Conservation (phyloP, 768 basidiomycete species). For the Phlegmacium glaucopus region DNA sequence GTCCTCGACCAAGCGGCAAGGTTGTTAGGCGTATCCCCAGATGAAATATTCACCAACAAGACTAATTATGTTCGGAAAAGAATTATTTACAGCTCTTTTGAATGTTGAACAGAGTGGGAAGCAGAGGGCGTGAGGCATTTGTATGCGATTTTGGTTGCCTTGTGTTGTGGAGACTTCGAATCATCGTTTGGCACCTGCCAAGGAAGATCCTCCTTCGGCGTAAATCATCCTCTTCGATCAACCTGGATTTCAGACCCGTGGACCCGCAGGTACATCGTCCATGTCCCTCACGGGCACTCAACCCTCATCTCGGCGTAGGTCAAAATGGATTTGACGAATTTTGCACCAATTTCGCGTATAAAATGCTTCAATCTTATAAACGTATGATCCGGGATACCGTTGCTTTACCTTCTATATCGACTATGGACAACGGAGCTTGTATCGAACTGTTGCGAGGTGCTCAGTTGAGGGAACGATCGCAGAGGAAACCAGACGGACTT, state of each 20-base stretch:
- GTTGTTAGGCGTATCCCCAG: slow-evolving; percentile 71
- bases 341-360: slow-evolving; percentile 82
- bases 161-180: slow-evolving; percentile 84
- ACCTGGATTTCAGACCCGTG: slow-evolving; percentile 79
- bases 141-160: slow-evolving; percentile 88
- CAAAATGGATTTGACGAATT: slow-evolving; percentile 87
- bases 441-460: slow-evolving; percentile 81
- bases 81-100: slow-evolving; percentile 79
- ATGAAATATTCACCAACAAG: slow-evolving; percentile 82
- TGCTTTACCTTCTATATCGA: slow-evolving; percentile 59
- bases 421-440: slow-evolving; percentile 81
- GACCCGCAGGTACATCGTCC: slow-evolving; percentile 57
- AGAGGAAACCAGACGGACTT: slow-evolving; percentile 74
- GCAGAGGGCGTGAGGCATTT: slow-evolving; percentile 83
- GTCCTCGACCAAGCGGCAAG: slow-evolving; percentile 73
- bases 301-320: slow-evolving; percentile 77
- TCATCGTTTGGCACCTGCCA: slow-evolving; percentile 60
- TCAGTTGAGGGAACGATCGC: slow-evolving; percentile 58
- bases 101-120: slow-evolving; percentile 64
- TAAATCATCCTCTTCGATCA: slow-evolving; percentile 78
- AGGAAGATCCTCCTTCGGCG: slow-evolving; percentile 53
- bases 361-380: slow-evolving; percentile 75
- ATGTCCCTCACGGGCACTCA: slow-evolving; percentile 57
- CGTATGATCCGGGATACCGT: slow-evolving; percentile 64
- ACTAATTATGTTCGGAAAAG: slow-evolving; percentile 90